Base-by-base conservation (phyloP, 2,329 filamentous ascomycete genomes). In the Botryotinia narcissicola region DNA sequence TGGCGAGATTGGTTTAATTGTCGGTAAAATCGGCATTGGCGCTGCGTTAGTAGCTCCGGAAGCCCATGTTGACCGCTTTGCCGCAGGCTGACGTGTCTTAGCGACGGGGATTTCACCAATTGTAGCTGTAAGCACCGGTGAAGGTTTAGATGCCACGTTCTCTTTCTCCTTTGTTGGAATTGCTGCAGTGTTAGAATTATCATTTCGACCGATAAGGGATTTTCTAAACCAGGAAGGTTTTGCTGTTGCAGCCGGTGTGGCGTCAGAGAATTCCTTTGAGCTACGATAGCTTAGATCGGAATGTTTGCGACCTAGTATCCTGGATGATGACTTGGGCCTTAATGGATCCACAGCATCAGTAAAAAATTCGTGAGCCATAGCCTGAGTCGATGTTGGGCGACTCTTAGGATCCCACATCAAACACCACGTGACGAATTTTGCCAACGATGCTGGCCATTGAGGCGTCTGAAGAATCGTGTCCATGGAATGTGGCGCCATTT, bases 161-260 rank as follows among this genome's bases (percentile, higher is more conserved):
- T 88, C 87, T 79, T 89, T 89, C 40, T 81, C 80, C 37, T 82
- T 82, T 25, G 84, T 79, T 71, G 82, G 83, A 29, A 63, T 14
- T 32, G 85, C 82, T 14, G 89, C 84, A n/a, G 87, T 86, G 71
- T 93, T 91, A 18, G 89, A 86, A 77, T 87, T 91, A 66, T 93
- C 91, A 63, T 92, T 90, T 74, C 93, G 89, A 73, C 92, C 92
- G 80, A 98, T 97, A 73, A 99, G 87, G 20, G 96, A 98, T 82
- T 97, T 94, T 77, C 96, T 90, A 84, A 99, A 98, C 96, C 96
- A 99, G 0, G 95, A 98, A 37, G 93, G 93, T 84, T 98, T 98
- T 8, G 93, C 89, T 2, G 91, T 88, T 29, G 92, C 87, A 14
- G 84, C 86, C 64, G 91, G 86, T 0, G 87, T 86, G 0, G 84